Base-by-base conservation (phyloP, 2,329 filamentous ascomycete species). In the Ceratocystis destructans region DNA sequence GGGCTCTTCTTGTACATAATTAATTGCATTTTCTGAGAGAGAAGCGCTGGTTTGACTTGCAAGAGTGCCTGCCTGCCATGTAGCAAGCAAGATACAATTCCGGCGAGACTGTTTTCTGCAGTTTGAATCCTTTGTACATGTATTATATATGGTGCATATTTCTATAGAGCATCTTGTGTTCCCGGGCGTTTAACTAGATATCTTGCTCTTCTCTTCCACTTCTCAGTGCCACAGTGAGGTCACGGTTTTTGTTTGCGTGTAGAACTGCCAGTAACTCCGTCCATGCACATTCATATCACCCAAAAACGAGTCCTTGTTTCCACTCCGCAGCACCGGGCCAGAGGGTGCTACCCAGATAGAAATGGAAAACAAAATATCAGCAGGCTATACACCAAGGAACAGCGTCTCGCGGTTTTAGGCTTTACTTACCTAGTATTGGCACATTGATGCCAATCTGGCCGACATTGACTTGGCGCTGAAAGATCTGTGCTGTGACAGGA, bases 161-260 rank as follows among this genome's bases (percentile, higher is more conserved):
- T 41, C 31, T 31, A 28, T 50, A 53, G 25, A 37, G 33, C 33
- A 10, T 37, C 33, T 12, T 37, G 33, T 3, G 33, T 37, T 10
- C 33, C 3, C 2, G 33, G 10, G 33, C 12, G 33, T 10, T 37
- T 4, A 12, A 37, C 33, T 10, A 37, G 7, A 37, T 37, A 10
- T 48, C n/a, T 37, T 33, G 10, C 22, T 5, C 20, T 15, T 31
- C 53, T 28, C 25, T 33, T 57, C 53, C 8, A 2, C 25, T 10
- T 15, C 8, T 12, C 8, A 66, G 73, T 88, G 72, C 67, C 67
- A 68, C n/a, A 64, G 22, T 2, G 67, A 41, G 6, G 70, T 71
- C 12, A 71, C 66, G 2, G 70, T 71, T 59, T 71, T 71, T 3
- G 70, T 70, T 59, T 68, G 69, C 2, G 70, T 71, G 61, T 66